Base-by-base conservation (phyloP, 495 filamentous ascomycete genomes). In the Hypoxylon cercidicola region DNA sequence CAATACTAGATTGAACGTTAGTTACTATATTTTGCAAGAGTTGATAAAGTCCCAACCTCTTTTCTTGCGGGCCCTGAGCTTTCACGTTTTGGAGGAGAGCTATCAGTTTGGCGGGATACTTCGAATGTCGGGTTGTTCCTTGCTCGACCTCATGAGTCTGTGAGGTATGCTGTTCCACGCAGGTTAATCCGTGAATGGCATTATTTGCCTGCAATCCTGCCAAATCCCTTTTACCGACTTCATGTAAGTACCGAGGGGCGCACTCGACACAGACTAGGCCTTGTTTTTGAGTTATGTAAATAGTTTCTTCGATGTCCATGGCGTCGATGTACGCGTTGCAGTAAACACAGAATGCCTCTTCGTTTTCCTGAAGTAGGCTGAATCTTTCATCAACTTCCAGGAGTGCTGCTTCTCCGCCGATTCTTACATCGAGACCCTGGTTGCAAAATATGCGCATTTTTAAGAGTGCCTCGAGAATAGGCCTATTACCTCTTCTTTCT, bases 1-100 rank as follows among this genome's bases (percentile, higher is more conserved):
- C 71, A 58, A 84, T 75, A 34, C 80, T 84, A 52, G 15, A 32
- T n/a, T n/a, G 10, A 8, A 7, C 40, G n/a, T 41, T 49, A 46
- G 54, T 35, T 9, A 0, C 35, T n/a, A 35, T 18, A 21, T 15
- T 18, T 19, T n/a, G n/a, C 52, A 28, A 25, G 1, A 12, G 3
- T 21, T 12, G 11, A 13, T 25, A 9, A 4, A 8, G 2, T 5
- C 0, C 19, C 2, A 23, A 46, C 44, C 44, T 46, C 13, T 46
- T 46, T 1, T 46, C 44, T 20, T 23, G 18, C 25, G 7, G 25
- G 4, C 21, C 44, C 3, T 46, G 44, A 9, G 1, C 4, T 23
- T 46, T 46, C 12, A 46, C 21, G 21, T 46, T 46, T 9, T 46
- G 16, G 1, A 46, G 20, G 8, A 46, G 44, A 20, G 44, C 44